phyloP scores from a whole-genome alignment of 1,284 basidiomycete species.

The Singerocomus inundabilis region DNA sequence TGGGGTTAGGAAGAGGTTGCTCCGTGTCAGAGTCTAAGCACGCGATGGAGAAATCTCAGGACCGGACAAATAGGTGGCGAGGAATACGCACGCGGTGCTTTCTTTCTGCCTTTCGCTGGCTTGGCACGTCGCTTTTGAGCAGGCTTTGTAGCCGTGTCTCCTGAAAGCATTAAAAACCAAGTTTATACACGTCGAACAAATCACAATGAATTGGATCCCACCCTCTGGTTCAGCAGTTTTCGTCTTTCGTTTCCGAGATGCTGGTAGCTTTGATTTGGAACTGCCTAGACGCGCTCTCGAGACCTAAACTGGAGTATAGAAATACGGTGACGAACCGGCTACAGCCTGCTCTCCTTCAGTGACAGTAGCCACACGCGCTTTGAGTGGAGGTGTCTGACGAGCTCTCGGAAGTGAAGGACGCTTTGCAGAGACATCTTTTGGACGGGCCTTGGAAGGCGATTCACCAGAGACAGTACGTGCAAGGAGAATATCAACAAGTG shows the following conservation, averaged over 20 bases:
- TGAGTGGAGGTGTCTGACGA: constrained; percentile 7
- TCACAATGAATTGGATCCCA: neutral
- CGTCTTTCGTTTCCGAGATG: constrained; percentile 16
- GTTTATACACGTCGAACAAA: neutral
- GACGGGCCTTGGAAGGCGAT: constrained; percentile 35
- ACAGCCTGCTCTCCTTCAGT: neutral
- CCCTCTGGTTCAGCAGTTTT: constrained; percentile 13
- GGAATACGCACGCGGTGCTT: constrained; percentile 4
- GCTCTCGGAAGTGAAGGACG: constrained; percentile 12
- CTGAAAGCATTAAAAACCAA: neutral
- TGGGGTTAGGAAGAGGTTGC: neutral
- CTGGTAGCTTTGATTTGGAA: constrained; percentile 10
- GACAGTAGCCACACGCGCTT: neutral
- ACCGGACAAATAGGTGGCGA: neutral
- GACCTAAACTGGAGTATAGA: neutral
- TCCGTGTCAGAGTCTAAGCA: constrained; percentile 6
- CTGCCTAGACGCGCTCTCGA: constrained; percentile 12
- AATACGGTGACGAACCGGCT: constrained; percentile 14
- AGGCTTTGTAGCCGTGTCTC: neutral
- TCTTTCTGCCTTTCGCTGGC: constrained; percentile 12
- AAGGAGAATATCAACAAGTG: constrained; percentile 40
- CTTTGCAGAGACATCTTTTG: constrained; percentile 5
- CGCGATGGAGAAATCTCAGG: neutral
- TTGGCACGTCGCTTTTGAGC: constrained; percentile 19
- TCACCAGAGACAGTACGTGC: constrained; percentile 43